A percentile compares a stretch with the other conserved stretches of the same genome.
phyloP scores from a whole-genome alignment of 2,329 filamentous ascomycete species.

The Penicillium vulpinum region DNA sequence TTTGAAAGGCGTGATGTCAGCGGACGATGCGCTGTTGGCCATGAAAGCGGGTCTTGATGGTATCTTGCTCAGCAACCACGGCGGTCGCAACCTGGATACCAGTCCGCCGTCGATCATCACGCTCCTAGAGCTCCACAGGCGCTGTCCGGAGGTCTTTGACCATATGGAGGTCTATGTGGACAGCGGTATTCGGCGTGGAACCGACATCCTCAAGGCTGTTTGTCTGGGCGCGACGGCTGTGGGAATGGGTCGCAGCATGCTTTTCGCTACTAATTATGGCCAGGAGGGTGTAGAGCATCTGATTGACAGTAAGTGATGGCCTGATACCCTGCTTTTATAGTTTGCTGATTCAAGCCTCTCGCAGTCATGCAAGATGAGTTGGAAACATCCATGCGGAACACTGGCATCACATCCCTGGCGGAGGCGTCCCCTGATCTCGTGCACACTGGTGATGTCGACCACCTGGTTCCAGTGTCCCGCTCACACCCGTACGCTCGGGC shows the following conservation, averaged over 20 bases:
- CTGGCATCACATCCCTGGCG: constrained; percentile 47
- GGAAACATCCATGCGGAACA: constrained; percentile 51
- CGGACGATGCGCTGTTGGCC: constrained; percentile 56
- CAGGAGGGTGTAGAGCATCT: constrained; percentile 57
- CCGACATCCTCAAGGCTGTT: constrained; percentile 57
- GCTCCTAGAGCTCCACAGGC: constrained; percentile 53
- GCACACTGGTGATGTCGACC: constrained; percentile 53
- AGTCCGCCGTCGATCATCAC: constrained; percentile 52
- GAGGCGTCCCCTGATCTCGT: constrained; percentile 48
- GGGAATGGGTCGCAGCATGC: constrained; percentile 54
- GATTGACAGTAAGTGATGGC: constrained; percentile 52
- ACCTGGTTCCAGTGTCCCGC: constrained; percentile 46
- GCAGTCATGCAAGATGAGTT: constrained; percentile 50
- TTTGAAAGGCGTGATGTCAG: constrained; percentile 59
- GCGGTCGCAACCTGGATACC: constrained; percentile 58
- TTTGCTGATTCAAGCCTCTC: constrained; percentile 4
- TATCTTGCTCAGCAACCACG: constrained; percentile 60
- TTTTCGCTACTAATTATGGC: constrained; percentile 57
- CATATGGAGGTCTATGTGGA: constrained; percentile 56
- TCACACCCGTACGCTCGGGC: constrained; percentile 47
- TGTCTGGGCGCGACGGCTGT: constrained; percentile 57
- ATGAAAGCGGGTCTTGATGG: constrained; percentile 54
- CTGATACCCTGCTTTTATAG: not conserved
- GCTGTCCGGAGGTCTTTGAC: constrained; percentile 52
- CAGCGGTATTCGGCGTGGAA: constrained; percentile 55